Evolutionary conservation across 179 eudicot genomes (phyloP).

Genomic region (Drosera spatulata): DNA sequence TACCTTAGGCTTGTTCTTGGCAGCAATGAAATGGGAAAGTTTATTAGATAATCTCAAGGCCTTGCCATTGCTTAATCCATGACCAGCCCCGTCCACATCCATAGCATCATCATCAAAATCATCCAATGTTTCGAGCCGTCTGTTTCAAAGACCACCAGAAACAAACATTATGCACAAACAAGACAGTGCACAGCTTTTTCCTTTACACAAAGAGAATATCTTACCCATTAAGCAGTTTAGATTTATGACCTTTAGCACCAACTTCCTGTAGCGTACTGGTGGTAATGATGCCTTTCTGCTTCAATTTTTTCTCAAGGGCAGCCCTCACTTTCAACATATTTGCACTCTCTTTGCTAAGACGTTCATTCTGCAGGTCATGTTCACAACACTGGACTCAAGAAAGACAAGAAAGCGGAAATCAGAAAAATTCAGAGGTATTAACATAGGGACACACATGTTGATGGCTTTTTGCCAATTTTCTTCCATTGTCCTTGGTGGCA

Average conservation of each 20-base stretch:
- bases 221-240: slow-evolving; percentile 36
- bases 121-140: slow-evolving; percentile 66
- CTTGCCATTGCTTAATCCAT: slow-evolving; percentile 16
- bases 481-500: slow-evolving; percentile 14
- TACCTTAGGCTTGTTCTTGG: slow-evolving; percentile 40
- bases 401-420: not conserved
- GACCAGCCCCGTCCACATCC: slow-evolving; percentile 28
- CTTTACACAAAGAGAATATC: not conserved
- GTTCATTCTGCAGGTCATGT: slow-evolving; percentile 31
- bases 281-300: slow-evolving; percentile 52
- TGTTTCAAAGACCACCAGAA: slow-evolving; percentile 14
- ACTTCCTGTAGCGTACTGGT: slow-evolving; percentile 29
- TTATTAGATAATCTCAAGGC: slow-evolving; percentile 22
- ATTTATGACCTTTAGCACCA: slow-evolving; percentile 20
- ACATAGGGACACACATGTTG: slow-evolving; percentile 28
- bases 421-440: not conserved
- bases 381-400: not conserved
- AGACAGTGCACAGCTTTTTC: not conserved
- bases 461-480: slow-evolving; percentile 19
- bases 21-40: slow-evolving; percentile 35
- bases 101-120: slow-evolving; percentile 83
- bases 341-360: slow-evolving; percentile 57
- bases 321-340: slow-evolving; percentile 88
- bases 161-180: not conserved
- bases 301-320: slow-evolving; percentile 78